Percentiles rank a stretch among this genome's conserved stretches.
Evolutionary conservation across 352 stramenopile species (phyloP).

Genomic region (Globisporangium heterothallicum): DNA sequence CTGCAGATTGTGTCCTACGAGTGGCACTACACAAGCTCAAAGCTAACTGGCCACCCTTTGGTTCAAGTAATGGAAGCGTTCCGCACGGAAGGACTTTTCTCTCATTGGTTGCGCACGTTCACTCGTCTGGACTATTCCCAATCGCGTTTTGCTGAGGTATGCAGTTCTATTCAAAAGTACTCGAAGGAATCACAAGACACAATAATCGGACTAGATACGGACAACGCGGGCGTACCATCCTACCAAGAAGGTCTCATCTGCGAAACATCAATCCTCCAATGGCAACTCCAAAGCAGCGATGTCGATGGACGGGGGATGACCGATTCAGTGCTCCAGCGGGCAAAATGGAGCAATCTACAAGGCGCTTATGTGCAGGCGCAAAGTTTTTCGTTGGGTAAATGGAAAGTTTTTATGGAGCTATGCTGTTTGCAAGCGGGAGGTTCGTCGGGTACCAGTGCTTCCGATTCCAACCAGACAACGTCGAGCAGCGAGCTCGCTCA

Average conservation of each 20-base stretch:
- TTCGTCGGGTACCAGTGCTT: background rate
- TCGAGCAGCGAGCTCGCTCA: background rate
- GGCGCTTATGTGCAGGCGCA: conserved; percentile 46
- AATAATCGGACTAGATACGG: conserved; percentile 9
- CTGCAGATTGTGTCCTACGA: conserved; percentile 59
- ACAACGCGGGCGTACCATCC: conserved; percentile 12
- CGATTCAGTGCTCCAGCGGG: conserved; percentile 22
- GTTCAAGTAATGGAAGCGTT: conserved; percentile 50
- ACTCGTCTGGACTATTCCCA: conserved; percentile 53
- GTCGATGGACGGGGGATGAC: background rate
- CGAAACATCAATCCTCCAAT: conserved; percentile 17
- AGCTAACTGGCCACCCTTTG: conserved; percentile 30
- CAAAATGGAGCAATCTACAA: conserved; percentile 55
- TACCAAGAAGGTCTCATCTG: conserved; percentile 18
- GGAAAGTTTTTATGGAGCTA: conserved; percentile 75
- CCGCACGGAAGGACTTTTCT: conserved; percentile 53
- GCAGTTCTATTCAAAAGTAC: conserved; percentile 17
- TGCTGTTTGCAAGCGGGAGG: conserved; percentile 39
- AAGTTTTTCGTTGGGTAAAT: conserved; percentile 40
- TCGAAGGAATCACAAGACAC: conserved; percentile 10
- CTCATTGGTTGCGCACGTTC: conserved; percentile 64
- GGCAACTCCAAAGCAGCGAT: conserved; percentile 15
- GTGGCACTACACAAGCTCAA: conserved; percentile 44
- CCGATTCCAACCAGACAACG: background rate
- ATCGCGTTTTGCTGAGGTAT: conserved; percentile 17